A percentile compares a stretch with the other conserved stretches of the same genome.
Conservation (phyloP, 768 basidiomycete species). For the Tulasnella calospora region DNA sequence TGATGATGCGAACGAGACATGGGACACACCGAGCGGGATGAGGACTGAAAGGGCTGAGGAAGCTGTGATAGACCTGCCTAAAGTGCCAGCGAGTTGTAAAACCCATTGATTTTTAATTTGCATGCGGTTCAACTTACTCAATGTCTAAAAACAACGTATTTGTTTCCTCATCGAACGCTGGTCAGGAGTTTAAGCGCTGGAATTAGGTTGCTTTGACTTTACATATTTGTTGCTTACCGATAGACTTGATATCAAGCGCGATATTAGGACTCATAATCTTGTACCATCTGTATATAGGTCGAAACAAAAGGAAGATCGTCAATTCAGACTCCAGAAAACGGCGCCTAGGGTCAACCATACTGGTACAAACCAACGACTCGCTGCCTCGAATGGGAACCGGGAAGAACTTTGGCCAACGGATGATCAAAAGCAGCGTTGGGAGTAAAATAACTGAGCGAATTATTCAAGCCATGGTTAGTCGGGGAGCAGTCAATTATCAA, state of each 20-base stretch:
- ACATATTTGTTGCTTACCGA: slow-evolving; percentile 6
- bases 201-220: neutral
- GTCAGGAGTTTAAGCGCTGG: neutral
- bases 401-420: neutral
- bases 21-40: slow-evolving; percentile 11
- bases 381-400: neutral
- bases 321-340: neutral
- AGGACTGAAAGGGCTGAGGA: slow-evolving; percentile 10
- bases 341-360: too few species aligned
- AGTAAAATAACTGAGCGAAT: neutral
- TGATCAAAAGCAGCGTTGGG: slow-evolving; percentile 19
- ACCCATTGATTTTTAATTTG: neutral
- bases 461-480: neutral
- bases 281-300: slow-evolving; percentile 16
- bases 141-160: slow-evolving; percentile 7
- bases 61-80: slow-evolving; percentile 20
- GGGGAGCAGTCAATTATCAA: neutral
- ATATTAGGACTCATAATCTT: slow-evolving; percentile 17
- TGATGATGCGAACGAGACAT: neutral
- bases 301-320: neutral
- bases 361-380: neutral
- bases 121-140: neutral
- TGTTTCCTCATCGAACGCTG: slow-evolving; percentile 12
- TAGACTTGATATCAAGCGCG: slow-evolving; percentile 1
- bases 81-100: neutral